Conservation (phyloP, 768 basidiomycete genomes). For the Pisolithus microcarpus region DNA sequence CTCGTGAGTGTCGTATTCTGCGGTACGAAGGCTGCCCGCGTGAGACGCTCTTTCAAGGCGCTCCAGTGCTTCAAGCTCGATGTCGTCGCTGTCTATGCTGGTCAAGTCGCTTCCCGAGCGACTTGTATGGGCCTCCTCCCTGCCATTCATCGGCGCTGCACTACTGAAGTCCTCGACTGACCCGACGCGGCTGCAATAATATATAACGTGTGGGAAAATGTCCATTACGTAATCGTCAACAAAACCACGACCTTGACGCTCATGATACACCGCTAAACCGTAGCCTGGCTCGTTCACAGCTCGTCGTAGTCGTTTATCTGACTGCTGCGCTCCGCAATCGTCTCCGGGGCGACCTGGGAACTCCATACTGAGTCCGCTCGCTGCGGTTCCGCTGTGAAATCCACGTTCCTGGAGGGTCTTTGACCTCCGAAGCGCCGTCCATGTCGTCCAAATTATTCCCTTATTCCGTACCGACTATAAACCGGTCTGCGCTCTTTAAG, state of each 20-base stretch:
- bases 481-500: conserved; percentile 58
- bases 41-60: conserved; percentile 21
- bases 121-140: neutral
- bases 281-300: conserved; percentile 19
- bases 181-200: neutral
- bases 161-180: too few relatives aligned
- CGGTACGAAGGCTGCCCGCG: conserved; percentile 10
- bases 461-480: conserved; percentile 41
- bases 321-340: conserved; percentile 8
- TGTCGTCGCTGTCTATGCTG: conserved; percentile 3
- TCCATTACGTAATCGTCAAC: conserved; percentile 22
- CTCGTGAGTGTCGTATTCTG: conserved; percentile 24
- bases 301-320: conserved; percentile 13
- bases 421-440: conserved; percentile 18
- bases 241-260: conserved; percentile 20
- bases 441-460: conserved; percentile 59
- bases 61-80: conserved; percentile 31
- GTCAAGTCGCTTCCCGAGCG: neutral
- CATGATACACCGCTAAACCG: conserved; percentile 24
- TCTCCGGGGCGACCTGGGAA: conserved; percentile 12
- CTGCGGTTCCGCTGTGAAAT: conserved; percentile 9
- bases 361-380: conserved; percentile 6
- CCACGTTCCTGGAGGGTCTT: conserved; percentile 4
- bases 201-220: neutral
- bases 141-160: conserved; percentile 13